phyloP scores from a whole-genome alignment of 2,329 filamentous ascomycete species.

The Xylaria digitata region DNA sequence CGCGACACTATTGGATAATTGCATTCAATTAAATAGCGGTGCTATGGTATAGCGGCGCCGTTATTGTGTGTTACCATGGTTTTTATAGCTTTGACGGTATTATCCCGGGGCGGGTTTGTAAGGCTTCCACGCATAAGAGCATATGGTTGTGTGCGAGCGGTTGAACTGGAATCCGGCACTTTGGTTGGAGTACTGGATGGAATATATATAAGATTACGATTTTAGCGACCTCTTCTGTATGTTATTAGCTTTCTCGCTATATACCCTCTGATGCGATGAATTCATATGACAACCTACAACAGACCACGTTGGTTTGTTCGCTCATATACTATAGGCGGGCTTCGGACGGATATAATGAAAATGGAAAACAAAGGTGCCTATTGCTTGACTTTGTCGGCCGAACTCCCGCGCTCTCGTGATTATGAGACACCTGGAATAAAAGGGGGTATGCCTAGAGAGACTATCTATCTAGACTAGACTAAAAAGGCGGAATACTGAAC shows the following conservation, averaged over 20 bases:
- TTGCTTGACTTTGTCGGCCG: neutral
- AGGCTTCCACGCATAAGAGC: neutral
- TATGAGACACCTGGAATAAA: slow-evolving; percentile 5
- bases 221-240: slow-evolving; percentile 37
- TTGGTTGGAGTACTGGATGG: slow-evolving; percentile 37
- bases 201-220: slow-evolving; percentile 27
- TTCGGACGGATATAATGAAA: slow-evolving; percentile 19
- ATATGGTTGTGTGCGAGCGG: slow-evolving; percentile 28
- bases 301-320: slow-evolving; percentile 5
- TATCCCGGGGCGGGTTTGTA: slow-evolving; percentile 4
- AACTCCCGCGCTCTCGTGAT: neutral
- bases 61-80: neutral
- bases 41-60: slow-evolving; percentile 36
- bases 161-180: slow-evolving; percentile 24
- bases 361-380: neutral
- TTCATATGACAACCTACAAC: slow-evolving; percentile 11
- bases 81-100: slow-evolving; percentile 5
- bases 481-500: neutral
- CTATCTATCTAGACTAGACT: no score
- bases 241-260: slow-evolving; percentile 42
- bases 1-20: slow-evolving; percentile 81
- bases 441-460: neutral
- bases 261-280: slow-evolving; percentile 43
- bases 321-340: slow-evolving; percentile 15
- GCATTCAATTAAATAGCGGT: slow-evolving; percentile 69